Percentiles rank a stretch among this genome's conserved stretches.
These are phyloP conservation scores for Tuber umbilicatum DNA, from an alignment of 495 filamentous ascomycete species.

Conservation along the genomic window DNA sequence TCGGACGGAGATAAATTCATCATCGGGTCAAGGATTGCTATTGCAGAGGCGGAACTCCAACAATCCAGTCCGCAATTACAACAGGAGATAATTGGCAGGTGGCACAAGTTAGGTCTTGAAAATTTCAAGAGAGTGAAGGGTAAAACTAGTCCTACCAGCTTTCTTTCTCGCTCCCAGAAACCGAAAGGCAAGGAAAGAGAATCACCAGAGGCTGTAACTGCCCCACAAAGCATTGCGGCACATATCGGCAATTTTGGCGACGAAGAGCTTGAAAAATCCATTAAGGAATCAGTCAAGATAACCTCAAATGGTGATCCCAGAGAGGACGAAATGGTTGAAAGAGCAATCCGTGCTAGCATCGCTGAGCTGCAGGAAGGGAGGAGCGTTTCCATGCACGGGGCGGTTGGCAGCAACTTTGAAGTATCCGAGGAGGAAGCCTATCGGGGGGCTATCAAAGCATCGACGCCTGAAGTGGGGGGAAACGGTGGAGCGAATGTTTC, in stretches of 20 bases:
- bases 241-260: slow-evolving; percentile 34
- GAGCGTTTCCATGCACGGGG: slow-evolving; percentile 17
- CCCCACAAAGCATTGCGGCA: slow-evolving; percentile 2
- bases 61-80: slow-evolving; percentile 17
- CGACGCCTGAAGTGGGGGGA: slow-evolving; percentile 26
- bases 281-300: slow-evolving; percentile 58
- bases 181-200: not conserved
- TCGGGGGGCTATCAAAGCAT: slow-evolving; percentile 37
- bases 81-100: slow-evolving; percentile 11
- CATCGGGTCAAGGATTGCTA: slow-evolving; percentile 22
- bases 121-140: slow-evolving; percentile 6
- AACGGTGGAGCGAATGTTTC: slow-evolving; percentile 48
- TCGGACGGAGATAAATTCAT: slow-evolving; percentile 32
- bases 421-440: slow-evolving; percentile 43
- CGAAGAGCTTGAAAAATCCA: slow-evolving; percentile 61
- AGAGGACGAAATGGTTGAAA: slow-evolving; percentile 63
- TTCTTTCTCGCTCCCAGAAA: not conserved
- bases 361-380: slow-evolving; percentile 49
- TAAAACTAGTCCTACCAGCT: not conserved
- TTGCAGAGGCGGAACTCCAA: slow-evolving; percentile 24
- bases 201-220: not conserved
- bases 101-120: slow-evolving; percentile 56
- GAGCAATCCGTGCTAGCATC: slow-evolving; percentile 62
- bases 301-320: slow-evolving; percentile 60
- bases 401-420: slow-evolving; percentile 36